A percentile compares a stretch with the other conserved stretches of the same genome.
phyloP scores from a whole-genome alignment of 2,329 filamentous ascomycete genomes.

The Aurifilum marmelostoma region DNA sequence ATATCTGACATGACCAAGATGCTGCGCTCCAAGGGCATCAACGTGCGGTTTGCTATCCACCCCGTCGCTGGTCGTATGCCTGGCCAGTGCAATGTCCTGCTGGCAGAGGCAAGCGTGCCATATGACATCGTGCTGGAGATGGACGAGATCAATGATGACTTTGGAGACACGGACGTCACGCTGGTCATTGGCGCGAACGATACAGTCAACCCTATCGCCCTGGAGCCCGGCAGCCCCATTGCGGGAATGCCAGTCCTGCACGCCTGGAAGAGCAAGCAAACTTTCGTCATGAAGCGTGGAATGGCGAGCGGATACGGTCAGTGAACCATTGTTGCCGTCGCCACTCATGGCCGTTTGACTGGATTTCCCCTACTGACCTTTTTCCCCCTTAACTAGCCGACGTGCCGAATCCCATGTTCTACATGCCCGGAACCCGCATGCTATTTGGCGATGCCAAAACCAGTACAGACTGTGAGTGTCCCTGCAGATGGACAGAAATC shows the following conservation, averaged over 20 bases:
- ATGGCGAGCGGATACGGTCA: slow-evolving; percentile 85
- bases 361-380: slow-evolving; percentile 21
- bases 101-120: slow-evolving; percentile 84
- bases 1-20: slow-evolving; percentile 79
- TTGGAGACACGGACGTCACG: slow-evolving; percentile 80
- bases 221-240: slow-evolving; percentile 82
- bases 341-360: not conserved
- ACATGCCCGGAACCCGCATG: slow-evolving; percentile 88
- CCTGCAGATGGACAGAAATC: not conserved
- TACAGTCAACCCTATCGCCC: slow-evolving; percentile 86
- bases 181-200: slow-evolving; percentile 92
- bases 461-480: slow-evolving; percentile 72
- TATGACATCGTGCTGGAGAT: slow-evolving; percentile 94
- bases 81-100: slow-evolving; percentile 87
- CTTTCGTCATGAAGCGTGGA: slow-evolving; percentile 90
- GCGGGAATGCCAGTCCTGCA: slow-evolving; percentile 92
- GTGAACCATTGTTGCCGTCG: slow-evolving; percentile 35
- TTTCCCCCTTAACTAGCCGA: slow-evolving; percentile 59
- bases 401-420: slow-evolving; percentile 92
- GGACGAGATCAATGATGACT: slow-evolving; percentile 96
- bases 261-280: slow-evolving; percentile 92
- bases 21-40: slow-evolving; percentile 75
- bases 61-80: slow-evolving; percentile 92
- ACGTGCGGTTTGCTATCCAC: slow-evolving; percentile 87
- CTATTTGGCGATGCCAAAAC: slow-evolving; percentile 87